Base-by-base conservation (phyloP, 2,329 filamentous ascomycete species). In the Fusarium musae region DNA sequence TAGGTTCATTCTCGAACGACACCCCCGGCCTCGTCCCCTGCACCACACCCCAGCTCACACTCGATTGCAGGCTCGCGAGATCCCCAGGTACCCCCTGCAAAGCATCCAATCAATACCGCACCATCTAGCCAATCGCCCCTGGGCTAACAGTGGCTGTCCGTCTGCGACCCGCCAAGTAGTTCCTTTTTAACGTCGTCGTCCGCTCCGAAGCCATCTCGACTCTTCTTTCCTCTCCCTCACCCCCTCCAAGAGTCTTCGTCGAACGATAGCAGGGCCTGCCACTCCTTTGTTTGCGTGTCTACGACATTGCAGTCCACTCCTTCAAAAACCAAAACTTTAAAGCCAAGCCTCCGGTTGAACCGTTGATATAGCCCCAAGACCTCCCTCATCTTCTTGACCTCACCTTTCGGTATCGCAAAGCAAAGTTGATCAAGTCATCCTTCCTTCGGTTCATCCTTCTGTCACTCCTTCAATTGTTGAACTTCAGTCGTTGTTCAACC, bases 281-380 rank as follows among this genome's bases (percentile, higher is more conserved):
- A 75, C 67, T 78, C 72, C 66, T 75, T 78, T 78, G 58, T 78
- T 76, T 78, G 77, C 77, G 77, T 80, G 78, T 80, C 72, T 76
- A 74, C 64, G 72, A 74, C 77, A 80, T 76, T 72, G 77, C 79
- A 78, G 78, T 80, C 77, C 79, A 80, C 74, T 80, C 79, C 76
- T 80, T 78, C 66, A 63, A 63, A 63, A 66, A 49, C 32, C 64
- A 57, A 69, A 77, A 75, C 66, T 74, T 62, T 58, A 75, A 74
- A 75, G 57, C 56, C 61, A 73, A 73, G 61, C 58, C 69, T 77
- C 75, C 76, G 75, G 75, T 73, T 77, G 76, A 78, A 77, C 75
- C 75, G 68, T 75, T 76, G 72, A 78, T 75, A 78, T 77, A 72
- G 59, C 49, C 70, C 63, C 63, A 37, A 67, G 75, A 75, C 63